Evolutionary conservation across 192 early-diverging fungal genomes (phyloP), one percentile per base, ranked within the genome.

Genomic region (Geranomyces variabilis): DNA sequence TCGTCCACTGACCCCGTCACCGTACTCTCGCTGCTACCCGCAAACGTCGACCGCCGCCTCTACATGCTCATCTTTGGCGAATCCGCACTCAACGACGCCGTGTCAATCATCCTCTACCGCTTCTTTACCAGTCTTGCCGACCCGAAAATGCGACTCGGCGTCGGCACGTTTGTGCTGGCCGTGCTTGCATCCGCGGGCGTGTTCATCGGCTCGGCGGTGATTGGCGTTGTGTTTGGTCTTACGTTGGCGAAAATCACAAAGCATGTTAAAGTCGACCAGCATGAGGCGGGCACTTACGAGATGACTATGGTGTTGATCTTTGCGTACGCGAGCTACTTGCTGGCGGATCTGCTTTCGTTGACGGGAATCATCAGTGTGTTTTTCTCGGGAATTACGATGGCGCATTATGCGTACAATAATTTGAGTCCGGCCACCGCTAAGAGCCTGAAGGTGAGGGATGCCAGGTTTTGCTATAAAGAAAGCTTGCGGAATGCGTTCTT

Each of bases 51-150:
- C 73, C 51, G 73, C 29, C 66, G 79, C 15, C 74, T 87, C 24
- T 88, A 88, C 80, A 88, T 88, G 79, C 51, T 88, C 48, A 88
- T 88, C 49, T 88, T 88, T 74, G 86, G 86, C n/a, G 86, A 88
- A 75, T 80, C 77, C 33, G 86, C 86, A 0, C 77, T 88, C 36
- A 88, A 88, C 69, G 86, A 88, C 63, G 86, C 86, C 34, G 86
- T 88, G 22, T 70, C 83, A 7, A 86, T 88, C 67, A 88, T 88
- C 59, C 77, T 88, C n/a, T 88, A 82, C 78, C 73, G 83, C 12
- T 88, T 88, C 75, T 88, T 88, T 64, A 79, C 82, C 14, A 70
- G 60, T 17, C 66, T 87, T 31, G 86, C 83, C 14, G 81, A 87
- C 71, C 79, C 79, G 0, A 68, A 80, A 19, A 81, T 79, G 79